Percentiles rank a stretch among this genome's conserved stretches.
These are phyloP conservation scores for Entamoeba dispar DNA, from an alignment of 208 protist genomes.

Conservation along the genomic window DNA sequence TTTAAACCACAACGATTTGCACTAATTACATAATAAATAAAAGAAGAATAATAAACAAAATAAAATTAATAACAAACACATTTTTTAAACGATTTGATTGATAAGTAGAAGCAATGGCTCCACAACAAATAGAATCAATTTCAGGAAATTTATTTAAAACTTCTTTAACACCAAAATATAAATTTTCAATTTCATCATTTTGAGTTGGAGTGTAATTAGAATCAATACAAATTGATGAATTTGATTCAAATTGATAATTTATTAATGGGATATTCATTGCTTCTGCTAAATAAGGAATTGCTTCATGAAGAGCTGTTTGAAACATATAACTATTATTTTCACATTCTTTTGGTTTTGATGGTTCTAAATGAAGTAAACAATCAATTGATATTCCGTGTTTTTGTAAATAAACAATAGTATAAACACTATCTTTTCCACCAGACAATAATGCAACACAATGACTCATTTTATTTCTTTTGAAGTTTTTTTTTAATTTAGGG, in stretches of 20 bases:
- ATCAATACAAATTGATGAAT: neutral
- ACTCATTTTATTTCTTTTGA: neutral
- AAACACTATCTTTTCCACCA: neutral
- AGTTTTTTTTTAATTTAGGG: too few relatives aligned
- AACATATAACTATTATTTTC: neutral
- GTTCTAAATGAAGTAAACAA: neutral
- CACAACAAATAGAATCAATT: neutral
- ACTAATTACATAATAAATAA: neutral
- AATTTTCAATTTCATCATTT: neutral
- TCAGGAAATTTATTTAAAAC: neutral
- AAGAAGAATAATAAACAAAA: too few relatives aligned
- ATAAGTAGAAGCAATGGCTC: neutral
- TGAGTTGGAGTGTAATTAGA: neutral
- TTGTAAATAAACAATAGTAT: neutral
- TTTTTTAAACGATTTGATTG: neutral
- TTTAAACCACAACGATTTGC: neutral
- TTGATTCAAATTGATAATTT: neutral
- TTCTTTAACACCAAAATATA: neutral
- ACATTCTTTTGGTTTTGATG: neutral
- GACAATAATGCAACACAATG: neutral
- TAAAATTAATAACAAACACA: neutral
- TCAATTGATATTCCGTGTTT: neutral
- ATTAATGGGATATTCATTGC: neutral
- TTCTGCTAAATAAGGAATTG: neutral
- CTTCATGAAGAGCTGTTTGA: neutral